A percentile compares a stretch with the other conserved stretches of the same genome.
Conservation (phyloP, 352 stramenopile species). For the Thalassiosira delicatula region DNA sequence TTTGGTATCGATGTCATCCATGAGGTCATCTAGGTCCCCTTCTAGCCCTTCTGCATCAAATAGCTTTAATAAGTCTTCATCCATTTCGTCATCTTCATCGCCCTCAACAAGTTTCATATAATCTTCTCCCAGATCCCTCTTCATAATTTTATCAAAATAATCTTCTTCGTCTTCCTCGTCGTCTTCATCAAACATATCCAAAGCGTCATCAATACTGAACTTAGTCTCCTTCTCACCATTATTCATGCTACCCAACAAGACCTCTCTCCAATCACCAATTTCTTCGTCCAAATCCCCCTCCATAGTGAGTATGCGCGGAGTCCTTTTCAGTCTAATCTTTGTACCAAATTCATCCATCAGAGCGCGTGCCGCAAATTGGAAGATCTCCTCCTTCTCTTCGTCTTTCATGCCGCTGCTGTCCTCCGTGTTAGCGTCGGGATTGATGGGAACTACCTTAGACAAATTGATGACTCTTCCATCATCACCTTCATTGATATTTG, state of each 20-base stretch:
- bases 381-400: constrained; percentile 57
- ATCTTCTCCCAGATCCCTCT: constrained; percentile 53
- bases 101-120: constrained; percentile 51
- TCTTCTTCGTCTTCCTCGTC: constrained; percentile 69
- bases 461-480: constrained; percentile 38
- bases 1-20: constrained; percentile 17
- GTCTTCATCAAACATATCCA: constrained; percentile 60
- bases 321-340: constrained; percentile 48
- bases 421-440: constrained; percentile 35
- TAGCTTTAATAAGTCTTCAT: constrained; percentile 55
- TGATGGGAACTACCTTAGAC: constrained; percentile 50
- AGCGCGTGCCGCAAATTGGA: constrained; percentile 52
- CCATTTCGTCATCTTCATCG: constrained; percentile 52
- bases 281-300: constrained; percentile 50
- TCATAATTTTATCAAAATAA: constrained; percentile 63
- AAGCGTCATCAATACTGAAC: constrained; percentile 41
- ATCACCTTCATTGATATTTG: constrained; percentile 11
- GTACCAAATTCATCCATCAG: constrained; percentile 49
- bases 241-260: constrained; percentile 32
- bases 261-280: constrained; percentile 52
- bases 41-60: constrained; percentile 41
- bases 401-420: constrained; percentile 19
- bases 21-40: constrained; percentile 10
- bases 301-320: constrained; percentile 51
- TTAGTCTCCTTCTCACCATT: constrained; percentile 35